Evolutionary conservation across 805 yeast species (phyloP).

Genomic region (Monosporozyma aerobia): DNA sequence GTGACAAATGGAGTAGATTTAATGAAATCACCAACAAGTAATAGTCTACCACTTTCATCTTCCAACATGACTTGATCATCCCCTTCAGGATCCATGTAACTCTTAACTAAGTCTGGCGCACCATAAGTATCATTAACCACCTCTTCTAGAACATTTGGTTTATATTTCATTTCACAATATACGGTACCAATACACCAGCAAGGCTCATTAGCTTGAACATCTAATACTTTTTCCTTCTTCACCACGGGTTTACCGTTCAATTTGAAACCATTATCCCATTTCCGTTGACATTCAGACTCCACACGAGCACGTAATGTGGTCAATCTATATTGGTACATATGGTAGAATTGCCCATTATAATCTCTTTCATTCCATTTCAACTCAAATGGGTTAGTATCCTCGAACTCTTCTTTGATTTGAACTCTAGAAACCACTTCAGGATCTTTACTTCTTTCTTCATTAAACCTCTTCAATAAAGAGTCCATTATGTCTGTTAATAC

Average conservation of each 20-base stretch:
- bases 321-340: conserved; percentile 47
- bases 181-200: conserved; percentile 84
- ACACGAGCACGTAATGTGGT: conserved; percentile 39
- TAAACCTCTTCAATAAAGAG: conserved; percentile 8
- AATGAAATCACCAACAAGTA: conserved; percentile 54
- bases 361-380: conserved; percentile 31
- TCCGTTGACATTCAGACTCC: conserved; percentile 35
- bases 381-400: conserved; percentile 13
- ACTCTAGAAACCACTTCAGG: conserved; percentile 10
- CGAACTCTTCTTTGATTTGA: conserved; percentile 10
- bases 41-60: conserved; percentile 86
- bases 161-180: conserved; percentile 72
- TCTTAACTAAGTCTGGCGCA: conserved; percentile 33
- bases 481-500: conserved; percentile 5
- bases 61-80: conserved; percentile 65
- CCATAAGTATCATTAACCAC: conserved; percentile 48
- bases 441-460: conserved; percentile 9
- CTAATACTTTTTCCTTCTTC: conserved; percentile 36
- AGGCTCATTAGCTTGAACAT: conserved; percentile 36
- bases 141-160: conserved; percentile 78
- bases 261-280: conserved; percentile 46
- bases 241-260: conserved; percentile 32
- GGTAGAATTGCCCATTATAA: conserved; percentile 50
- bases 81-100: conserved; percentile 46
- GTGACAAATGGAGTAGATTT: conserved; percentile 60